Evolutionary conservation across 441 rosid species (phyloP), one percentile per base, ranked within the genome.

Genomic region (Adansonia gregorii): DNA sequence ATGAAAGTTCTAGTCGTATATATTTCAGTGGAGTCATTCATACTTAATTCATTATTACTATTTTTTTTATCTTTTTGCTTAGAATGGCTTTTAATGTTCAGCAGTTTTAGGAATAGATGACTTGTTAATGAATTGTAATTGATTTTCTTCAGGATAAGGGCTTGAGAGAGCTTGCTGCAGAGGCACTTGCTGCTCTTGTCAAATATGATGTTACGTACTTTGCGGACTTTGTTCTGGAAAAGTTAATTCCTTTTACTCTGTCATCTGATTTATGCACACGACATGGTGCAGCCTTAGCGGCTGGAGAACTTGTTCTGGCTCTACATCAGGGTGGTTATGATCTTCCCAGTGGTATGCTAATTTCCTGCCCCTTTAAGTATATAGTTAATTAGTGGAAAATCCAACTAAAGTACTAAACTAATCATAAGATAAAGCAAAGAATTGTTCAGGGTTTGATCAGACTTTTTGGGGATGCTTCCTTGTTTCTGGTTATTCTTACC

Each of bases 281-380:
- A 65, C 99, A 95, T 88, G 99, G 99, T 86, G 92, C 95, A 52
- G 93, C 98, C 81, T 88, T 93, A 78, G 94, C 98, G 76, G 83
- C 82, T 75, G 99, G 91, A 59, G 99, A 95, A 87, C 83, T 95
- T 81, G 89, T 89, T 81, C 84, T 91, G 84, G 94, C 97, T 77
- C 80, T 95, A 65, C 89, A 88, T 86, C 87, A 82, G 75, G 85
- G 86, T 81, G 89, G 82, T 81, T 81, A 80, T 76, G 75, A 72
- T 76, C 91, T 89, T 79, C 84, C 91, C 60, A 55, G 83, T 73
- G 98, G 97, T 93, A 82, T 51, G 96, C 88, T 79, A 66, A 82
- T 75, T 61, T 43, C 72, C 22, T 63, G 61, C 45, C 48, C 56
- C 64, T 71, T 67, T 70, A 80, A 54, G 9, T 61, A 31, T 73